Conservation (phyloP, 129 eudicot genomes). For the Chrysanthemum lavandulifolium region DNA sequence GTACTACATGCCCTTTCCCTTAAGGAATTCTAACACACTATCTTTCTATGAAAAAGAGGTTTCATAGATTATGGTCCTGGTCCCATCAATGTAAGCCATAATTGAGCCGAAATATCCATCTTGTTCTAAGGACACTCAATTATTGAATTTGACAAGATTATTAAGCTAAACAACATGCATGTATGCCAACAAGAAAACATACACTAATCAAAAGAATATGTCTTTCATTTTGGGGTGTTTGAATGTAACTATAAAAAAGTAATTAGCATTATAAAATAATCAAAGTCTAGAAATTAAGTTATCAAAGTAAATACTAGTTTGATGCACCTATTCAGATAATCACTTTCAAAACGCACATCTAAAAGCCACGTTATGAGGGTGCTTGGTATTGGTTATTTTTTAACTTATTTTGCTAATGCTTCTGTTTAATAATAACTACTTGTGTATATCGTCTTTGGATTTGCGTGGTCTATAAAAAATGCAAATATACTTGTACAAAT, state of each 20-base stretch:
- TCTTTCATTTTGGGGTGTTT: background rate
- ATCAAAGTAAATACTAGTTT: background rate
- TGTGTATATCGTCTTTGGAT: too few species aligned
- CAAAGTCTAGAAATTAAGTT: too few species aligned
- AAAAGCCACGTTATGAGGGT: too few species aligned
- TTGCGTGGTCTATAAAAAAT: too few species aligned
- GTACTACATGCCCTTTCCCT: constrained; percentile 31
- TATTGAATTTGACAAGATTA: constrained; percentile 9
- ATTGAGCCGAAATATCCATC: constrained; percentile 17
- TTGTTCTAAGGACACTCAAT: constrained; percentile 13
- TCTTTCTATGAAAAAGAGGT: constrained; percentile 20
- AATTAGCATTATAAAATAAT: background rate
- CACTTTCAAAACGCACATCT: background rate
- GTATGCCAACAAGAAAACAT: constrained; percentile 19
- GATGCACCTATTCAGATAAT: background rate
- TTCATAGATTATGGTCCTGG: constrained; percentile 9
- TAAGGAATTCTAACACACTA: constrained; percentile 23
- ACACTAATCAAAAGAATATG: constrained; percentile 17
- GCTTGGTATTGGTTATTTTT: too few species aligned
- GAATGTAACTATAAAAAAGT: background rate
- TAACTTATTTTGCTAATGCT: too few species aligned
- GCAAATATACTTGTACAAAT: too few species aligned
- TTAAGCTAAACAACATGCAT: constrained; percentile 6
- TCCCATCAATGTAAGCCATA: constrained; percentile 24
- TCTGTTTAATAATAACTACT: too few species aligned